Evolutionary conservation across 306 rosid genomes (phyloP).

Genomic region (Cucumis hystrix): DNA sequence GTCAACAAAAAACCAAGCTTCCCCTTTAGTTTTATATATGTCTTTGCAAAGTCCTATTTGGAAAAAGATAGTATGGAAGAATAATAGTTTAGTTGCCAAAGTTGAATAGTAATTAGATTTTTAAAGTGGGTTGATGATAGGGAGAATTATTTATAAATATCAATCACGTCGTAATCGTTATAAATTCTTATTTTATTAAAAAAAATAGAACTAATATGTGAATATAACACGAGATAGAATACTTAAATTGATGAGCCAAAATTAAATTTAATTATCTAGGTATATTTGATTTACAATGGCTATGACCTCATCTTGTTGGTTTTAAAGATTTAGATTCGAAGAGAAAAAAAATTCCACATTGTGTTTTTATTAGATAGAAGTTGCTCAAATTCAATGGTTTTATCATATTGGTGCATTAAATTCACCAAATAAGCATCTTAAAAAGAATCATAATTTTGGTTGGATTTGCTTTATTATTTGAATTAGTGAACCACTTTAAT

Average conservation of each 20-base stretch:
- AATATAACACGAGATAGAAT: background rate
- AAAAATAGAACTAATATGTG: no score
- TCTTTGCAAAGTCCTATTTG: background rate
- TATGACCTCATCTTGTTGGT: background rate
- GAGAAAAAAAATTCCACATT: background rate
- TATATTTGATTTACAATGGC: background rate
- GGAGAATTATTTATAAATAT: background rate
- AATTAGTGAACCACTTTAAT: slow-evolving; percentile 1
- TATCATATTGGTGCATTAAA: background rate
- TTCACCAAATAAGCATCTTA: background rate
- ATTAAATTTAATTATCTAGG: background rate
- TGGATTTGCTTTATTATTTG: background rate
- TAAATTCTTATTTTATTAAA: background rate
- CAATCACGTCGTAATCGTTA: background rate
- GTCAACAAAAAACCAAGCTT: background rate
- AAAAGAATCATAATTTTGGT: background rate
- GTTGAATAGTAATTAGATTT: background rate
- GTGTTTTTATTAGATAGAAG: background rate
- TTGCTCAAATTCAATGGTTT: background rate
- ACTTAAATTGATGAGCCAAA: background rate
- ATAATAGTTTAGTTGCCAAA: background rate
- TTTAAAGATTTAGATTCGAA: background rate
- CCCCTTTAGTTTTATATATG: background rate
- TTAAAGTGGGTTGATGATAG: background rate
- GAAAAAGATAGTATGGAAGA: background rate